These are phyloP conservation scores for Bolboschoenoplectus hybrid DNA, from an alignment of 202 grass and related monocot species.

Conservation along the genomic window DNA sequence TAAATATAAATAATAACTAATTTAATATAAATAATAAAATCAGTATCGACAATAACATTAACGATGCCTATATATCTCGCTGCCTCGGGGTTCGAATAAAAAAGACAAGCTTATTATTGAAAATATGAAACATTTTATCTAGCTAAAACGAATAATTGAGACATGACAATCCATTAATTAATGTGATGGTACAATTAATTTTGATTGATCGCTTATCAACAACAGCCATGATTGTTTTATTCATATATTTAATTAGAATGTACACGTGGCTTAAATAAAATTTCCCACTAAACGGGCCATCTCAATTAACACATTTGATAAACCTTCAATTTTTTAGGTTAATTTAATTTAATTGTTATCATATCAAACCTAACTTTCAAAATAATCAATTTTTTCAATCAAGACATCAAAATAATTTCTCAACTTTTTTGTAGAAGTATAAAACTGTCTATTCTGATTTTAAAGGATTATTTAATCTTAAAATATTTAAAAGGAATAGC, in stretches of 20 bases:
- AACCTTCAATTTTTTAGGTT: not conserved
- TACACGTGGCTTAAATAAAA: not conserved
- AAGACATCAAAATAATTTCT: too few relatives aligned
- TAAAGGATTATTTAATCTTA: too few relatives aligned
- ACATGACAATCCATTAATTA: not conserved
- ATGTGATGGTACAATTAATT: slow-evolving; percentile 1
- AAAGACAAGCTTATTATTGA: not conserved
- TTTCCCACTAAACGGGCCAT: not conserved
- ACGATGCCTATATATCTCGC: not conserved
- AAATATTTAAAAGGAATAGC: too few relatives aligned
- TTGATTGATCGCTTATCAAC: not conserved
- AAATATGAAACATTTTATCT: not conserved
- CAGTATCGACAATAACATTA: too few relatives aligned
- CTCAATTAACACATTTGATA: not conserved
- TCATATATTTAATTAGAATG: not conserved
- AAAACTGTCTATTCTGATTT: too few relatives aligned
- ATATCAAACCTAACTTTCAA: too few relatives aligned
- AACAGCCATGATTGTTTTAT: not conserved
- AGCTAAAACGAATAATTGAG: not conserved
- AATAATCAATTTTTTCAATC: too few relatives aligned
- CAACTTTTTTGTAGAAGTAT: too few relatives aligned
- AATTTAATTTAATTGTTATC: too few relatives aligned
- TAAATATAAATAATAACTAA: too few relatives aligned
- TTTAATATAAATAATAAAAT: too few relatives aligned
- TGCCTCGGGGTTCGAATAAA: not conserved